Conservation (phyloP, 1,284 basidiomycete genomes). For the Heimioporus punctisporus region DNA sequence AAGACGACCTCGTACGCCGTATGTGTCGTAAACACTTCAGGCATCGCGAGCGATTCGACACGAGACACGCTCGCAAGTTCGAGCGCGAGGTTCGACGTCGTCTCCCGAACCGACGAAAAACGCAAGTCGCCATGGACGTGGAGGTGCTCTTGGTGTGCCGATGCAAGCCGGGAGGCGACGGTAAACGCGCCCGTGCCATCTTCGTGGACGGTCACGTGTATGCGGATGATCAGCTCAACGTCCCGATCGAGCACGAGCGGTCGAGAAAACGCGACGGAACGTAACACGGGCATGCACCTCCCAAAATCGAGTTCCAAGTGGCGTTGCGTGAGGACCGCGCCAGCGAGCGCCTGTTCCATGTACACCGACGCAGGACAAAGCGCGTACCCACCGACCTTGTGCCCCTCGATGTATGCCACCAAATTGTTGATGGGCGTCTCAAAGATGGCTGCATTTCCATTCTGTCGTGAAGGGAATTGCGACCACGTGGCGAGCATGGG, state of each 20-base stretch:
- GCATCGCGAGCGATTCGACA: slow-evolving; percentile 29
- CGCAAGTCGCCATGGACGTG: slow-evolving; percentile 54
- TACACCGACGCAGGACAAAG: slow-evolving; percentile 75
- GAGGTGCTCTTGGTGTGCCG: slow-evolving; percentile 34
- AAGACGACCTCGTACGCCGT: slow-evolving; percentile 68
- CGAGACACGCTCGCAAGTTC: slow-evolving; percentile 38
- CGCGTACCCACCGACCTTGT: slow-evolving; percentile 55
- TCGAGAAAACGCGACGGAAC: slow-evolving; percentile 48
- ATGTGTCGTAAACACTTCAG: slow-evolving; percentile 56
- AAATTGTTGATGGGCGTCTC: slow-evolving; percentile 52
- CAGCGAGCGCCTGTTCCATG: slow-evolving; percentile 54
- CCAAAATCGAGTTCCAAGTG: slow-evolving; percentile 32
- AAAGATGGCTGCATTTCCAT: slow-evolving; percentile 47
- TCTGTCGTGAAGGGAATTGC: slow-evolving; percentile 43
- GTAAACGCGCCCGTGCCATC: slow-evolving; percentile 46
- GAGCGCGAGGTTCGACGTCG: slow-evolving; percentile 41
- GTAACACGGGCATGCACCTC: slow-evolving; percentile 41
- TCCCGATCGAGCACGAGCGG: slow-evolving; percentile 52
- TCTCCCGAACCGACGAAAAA: slow-evolving; percentile 33
- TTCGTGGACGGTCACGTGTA: slow-evolving; percentile 40
- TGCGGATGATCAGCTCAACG: slow-evolving; percentile 38
- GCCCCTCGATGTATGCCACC: slow-evolving; percentile 52
- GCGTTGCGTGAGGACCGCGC: slow-evolving; percentile 38
- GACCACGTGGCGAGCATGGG: slow-evolving; percentile 45
- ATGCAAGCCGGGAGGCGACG: slow-evolving; percentile 41